Evolutionary conservation across 1,284 basidiomycete genomes (phyloP), one percentile per base, ranked within the genome.

Genomic region (Puccinia horiana): DNA sequence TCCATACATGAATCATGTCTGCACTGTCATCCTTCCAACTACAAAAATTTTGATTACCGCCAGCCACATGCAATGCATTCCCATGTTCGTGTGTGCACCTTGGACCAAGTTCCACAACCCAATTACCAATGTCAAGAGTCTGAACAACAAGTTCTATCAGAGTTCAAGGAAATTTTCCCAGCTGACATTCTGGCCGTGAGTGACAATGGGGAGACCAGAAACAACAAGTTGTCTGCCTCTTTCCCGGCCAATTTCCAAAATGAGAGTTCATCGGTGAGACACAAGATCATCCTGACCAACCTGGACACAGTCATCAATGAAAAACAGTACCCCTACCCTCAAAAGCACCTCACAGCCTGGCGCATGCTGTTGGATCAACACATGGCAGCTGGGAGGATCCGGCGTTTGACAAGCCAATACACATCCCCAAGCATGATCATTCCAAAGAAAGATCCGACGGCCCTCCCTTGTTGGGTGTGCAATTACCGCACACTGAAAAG

Each of bases 281-380:
- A 63, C 26, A 63, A 37, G 61, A 63, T 63, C 20, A 14, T 63
- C 12, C 26, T 63, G 26, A 63, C 61, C 5, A n/a, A 63, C 20
- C 61, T 5, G 20, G 20, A 26, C 5, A 5, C 35, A 37, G 29
- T 63, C 5, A 11, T 63, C 35, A 29, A 63, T 32, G 61, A 63
- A 32, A 63, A 63, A 32, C 61, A 63, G 23, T 75, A 75, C n/a
- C 47, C 72, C 3, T 75, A 75, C 29, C 72, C 72, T 2, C 47
- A 58, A 11, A 63, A 37, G 26, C 61, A 63, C 20, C 20, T 63
- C 16, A n/a, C 20, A 16, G 61, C 61, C 35, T 63, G 61, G 61
- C 61, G 61, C 5, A 63, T n/a, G 26, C 20, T 63, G n/a, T n/a
- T n/a, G n/a, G n/a, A n/a, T n/a, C n/a, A n/a, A n/a, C n/a, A n/a